Evolutionary conservation across 2,329 filamentous ascomycete genomes (phyloP).

Genomic region (Calonectria crousiana): DNA sequence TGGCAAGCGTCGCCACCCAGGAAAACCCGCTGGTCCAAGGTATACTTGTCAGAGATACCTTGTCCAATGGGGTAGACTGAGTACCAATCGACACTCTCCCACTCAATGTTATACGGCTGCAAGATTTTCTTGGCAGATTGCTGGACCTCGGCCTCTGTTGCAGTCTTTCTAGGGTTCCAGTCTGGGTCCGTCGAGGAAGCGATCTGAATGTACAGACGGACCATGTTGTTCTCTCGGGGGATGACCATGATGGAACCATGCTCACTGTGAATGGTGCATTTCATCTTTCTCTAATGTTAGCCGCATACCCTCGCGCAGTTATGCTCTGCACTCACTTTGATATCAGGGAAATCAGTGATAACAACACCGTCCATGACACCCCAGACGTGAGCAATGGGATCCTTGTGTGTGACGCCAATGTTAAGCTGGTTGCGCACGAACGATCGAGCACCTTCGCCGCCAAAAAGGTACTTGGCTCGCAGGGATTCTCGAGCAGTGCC

Average conservation of each 20-base stretch:
- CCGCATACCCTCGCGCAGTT: not conserved
- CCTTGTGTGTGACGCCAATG: slow-evolving; percentile 78
- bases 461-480: slow-evolving; percentile 77
- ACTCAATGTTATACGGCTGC: slow-evolving; percentile 75
- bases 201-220: slow-evolving; percentile 78
- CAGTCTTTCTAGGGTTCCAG: slow-evolving; percentile 72
- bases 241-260: slow-evolving; percentile 85
- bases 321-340: slow-evolving; percentile 64
- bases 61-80: slow-evolving; percentile 84
- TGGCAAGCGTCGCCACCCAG: slow-evolving; percentile 84
- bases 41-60: slow-evolving; percentile 77
- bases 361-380: slow-evolving; percentile 82
- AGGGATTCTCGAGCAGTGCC: slow-evolving; percentile 76
- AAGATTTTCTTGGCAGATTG: slow-evolving; percentile 74
- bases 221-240: slow-evolving; percentile 76
- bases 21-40: slow-evolving; percentile 77
- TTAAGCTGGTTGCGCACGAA: slow-evolving; percentile 73
- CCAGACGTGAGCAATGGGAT: slow-evolving; percentile 79
- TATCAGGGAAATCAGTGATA: slow-evolving; percentile 81
- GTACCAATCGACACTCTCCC: slow-evolving; percentile 79
- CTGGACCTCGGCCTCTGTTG: slow-evolving; percentile 74
- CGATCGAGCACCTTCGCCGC: slow-evolving; percentile 78
- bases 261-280: slow-evolving; percentile 81
- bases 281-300: slow-evolving; percentile 70
- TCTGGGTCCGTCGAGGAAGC: slow-evolving; percentile 71